Percentiles rank a stretch among this genome's conserved stretches.
Conservation (phyloP, 202 grass and related monocot species). For the Eragrostis tef region DNA sequence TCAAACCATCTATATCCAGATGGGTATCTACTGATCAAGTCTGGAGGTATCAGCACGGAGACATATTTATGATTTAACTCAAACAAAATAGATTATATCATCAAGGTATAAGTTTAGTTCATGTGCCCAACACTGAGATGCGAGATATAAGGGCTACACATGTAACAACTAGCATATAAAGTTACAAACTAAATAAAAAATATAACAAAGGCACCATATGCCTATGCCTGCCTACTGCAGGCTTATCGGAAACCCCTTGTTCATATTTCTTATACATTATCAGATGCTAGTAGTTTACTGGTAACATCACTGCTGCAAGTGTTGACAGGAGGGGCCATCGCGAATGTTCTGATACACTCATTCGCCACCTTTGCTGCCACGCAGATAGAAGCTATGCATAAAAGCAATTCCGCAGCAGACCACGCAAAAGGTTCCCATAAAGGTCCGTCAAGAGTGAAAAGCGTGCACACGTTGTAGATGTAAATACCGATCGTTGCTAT, state of each 20-base stretch:
- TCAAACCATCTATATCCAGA: too few species aligned
- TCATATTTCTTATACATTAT: neutral
- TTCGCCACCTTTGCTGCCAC: neutral
- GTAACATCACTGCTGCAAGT: neutral
- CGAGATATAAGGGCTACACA: too few species aligned
- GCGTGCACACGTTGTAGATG: neutral
- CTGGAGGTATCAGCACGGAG: too few species aligned
- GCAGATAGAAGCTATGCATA: neutral
- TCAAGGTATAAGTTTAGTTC: too few species aligned
- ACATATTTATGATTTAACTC: too few species aligned
- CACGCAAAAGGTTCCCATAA: neutral
- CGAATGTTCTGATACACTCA: neutral
- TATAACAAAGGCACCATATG: too few species aligned
- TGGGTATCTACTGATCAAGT: too few species aligned
- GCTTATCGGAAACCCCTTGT: neutral
- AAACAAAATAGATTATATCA: too few species aligned
- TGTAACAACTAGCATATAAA: too few species aligned
- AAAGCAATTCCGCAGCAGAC: neutral
- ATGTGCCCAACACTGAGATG: too few species aligned
- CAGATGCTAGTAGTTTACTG: neutral
- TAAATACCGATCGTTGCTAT: neutral
- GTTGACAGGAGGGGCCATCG: neutral
- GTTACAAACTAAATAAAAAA: too few species aligned
- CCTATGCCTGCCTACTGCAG: neutral
- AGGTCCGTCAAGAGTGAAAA: neutral